phyloP scores from a whole-genome alignment of 2,329 filamentous ascomycete species.

The Fonsecaea erecta region DNA sequence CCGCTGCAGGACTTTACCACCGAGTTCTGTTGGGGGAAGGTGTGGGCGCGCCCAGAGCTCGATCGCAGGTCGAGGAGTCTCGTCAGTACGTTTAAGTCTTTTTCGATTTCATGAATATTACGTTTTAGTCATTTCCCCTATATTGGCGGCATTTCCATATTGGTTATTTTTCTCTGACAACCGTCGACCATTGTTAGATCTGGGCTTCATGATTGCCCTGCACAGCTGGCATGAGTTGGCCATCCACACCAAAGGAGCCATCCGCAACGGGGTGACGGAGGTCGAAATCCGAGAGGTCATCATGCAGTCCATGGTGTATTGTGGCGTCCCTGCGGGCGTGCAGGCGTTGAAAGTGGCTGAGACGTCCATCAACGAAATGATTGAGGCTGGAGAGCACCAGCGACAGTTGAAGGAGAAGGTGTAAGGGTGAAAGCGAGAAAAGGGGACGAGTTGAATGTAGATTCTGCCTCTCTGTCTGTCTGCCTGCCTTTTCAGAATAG shows the following conservation, averaged over 20 bases:
- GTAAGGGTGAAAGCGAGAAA: not conserved
- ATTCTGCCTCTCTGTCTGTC: not conserved
- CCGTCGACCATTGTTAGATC: not conserved
- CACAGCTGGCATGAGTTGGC: slow-evolving; percentile 64
- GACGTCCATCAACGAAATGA: slow-evolving; percentile 9
- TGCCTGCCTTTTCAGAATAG: too few relatives aligned
- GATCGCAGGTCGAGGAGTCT: slow-evolving; percentile 13
- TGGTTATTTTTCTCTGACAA: not conserved
- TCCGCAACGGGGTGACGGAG: slow-evolving; percentile 65
- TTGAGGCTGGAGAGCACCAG: slow-evolving; percentile 2
- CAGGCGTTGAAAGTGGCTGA: slow-evolving; percentile 43
- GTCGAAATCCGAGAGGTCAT: slow-evolving; percentile 60
- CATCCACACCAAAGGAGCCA: slow-evolving; percentile 64
- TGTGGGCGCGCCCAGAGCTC: slow-evolving; percentile 14
- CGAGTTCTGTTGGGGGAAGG: slow-evolving; percentile 16
- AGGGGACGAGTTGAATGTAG: too few relatives aligned
- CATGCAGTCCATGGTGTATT: slow-evolving; percentile 42
- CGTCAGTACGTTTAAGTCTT: slow-evolving; percentile 4
- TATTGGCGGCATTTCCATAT: too few relatives aligned
- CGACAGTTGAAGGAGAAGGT: slow-evolving; percentile 10
- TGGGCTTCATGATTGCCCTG: slow-evolving; percentile 66
- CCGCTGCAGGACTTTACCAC: slow-evolving; percentile 15
- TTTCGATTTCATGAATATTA: too few relatives aligned
- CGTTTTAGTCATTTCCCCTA: too few relatives aligned
- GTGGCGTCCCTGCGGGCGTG: slow-evolving; percentile 50